Evolutionary conservation across 1,139 yeast genomes (phyloP).

Genomic region (Saccharomyces hybrid): DNA sequence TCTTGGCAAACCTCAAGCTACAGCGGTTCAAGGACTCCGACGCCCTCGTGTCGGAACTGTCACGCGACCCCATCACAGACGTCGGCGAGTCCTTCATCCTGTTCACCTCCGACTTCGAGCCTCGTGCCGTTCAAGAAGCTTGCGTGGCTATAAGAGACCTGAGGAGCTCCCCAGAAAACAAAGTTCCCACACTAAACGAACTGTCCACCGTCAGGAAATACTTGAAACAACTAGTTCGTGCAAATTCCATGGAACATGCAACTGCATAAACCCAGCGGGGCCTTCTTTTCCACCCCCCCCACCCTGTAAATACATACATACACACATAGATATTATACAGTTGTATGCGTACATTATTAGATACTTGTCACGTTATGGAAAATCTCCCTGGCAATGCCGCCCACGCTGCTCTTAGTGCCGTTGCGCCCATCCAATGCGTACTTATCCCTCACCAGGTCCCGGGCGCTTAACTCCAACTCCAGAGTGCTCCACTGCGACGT

Average conservation of each 20-base stretch:
- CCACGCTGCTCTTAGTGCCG: too few relatives aligned
- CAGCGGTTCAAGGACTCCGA: constrained; percentile 37
- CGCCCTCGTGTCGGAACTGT: constrained; percentile 18
- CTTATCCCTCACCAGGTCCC: too few relatives aligned
- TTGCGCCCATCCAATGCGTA: too few relatives aligned
- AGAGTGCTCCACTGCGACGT: too few relatives aligned
- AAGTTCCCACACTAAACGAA: constrained; percentile 32
- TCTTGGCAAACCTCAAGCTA: constrained; percentile 59
- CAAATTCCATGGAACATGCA: constrained; percentile 3
- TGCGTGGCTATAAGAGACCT: constrained; percentile 42
- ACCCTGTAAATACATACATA: too few relatives aligned
- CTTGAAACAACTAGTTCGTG: constrained; percentile 20
- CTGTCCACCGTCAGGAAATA: constrained; percentile 30
- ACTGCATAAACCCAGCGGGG: too few relatives aligned
- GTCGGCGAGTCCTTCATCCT: constrained; percentile 47
- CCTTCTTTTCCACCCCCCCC: too few relatives aligned
- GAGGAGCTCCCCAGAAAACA: constrained; percentile 24
- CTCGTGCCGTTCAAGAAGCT: constrained; percentile 44
- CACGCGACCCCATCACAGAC: constrained; percentile 31
- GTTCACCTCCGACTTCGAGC: constrained; percentile 41
- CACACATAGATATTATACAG: too few relatives aligned
- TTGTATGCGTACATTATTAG: too few relatives aligned
- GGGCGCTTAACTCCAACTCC: too few relatives aligned
- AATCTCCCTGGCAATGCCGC: too few relatives aligned
- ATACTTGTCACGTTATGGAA: too few relatives aligned